Percentiles rank a stretch among this genome's conserved stretches.
Conservation (phyloP, 768 basidiomycete genomes). For the Calocybe gangraenosa region DNA sequence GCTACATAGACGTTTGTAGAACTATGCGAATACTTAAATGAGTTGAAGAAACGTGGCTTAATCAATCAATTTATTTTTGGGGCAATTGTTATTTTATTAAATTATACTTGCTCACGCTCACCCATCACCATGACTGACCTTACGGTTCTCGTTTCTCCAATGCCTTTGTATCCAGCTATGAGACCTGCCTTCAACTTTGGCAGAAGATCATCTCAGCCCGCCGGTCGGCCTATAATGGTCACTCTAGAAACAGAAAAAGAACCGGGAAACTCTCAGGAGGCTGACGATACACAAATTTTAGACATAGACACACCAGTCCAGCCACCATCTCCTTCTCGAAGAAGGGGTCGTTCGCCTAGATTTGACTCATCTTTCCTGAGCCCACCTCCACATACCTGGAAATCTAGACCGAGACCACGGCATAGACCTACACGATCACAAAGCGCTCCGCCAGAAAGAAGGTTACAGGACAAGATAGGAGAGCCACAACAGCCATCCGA, state of each 20-base stretch:
- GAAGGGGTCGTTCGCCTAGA: conserved; percentile 14
- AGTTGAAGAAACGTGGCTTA: too few relatives aligned
- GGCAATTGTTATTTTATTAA: too few relatives aligned
- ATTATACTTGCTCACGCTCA: neutral
- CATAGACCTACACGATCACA: conserved; percentile 45
- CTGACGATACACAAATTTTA: conserved; percentile 4
- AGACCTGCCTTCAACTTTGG: conserved; percentile 28
- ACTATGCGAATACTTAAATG: too few relatives aligned
- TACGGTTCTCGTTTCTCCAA: conserved; percentile 47
- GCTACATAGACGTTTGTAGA: too few relatives aligned
- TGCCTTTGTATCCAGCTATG: conserved; percentile 35
- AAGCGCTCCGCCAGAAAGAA: conserved; percentile 41
- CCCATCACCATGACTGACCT: conserved; percentile 40
- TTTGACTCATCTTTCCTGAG: conserved; percentile 36
- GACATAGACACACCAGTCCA: conserved; percentile 3
- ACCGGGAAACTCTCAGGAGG: conserved; percentile 19
- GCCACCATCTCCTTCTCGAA: conserved; percentile 5
- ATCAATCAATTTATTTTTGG: too few relatives aligned
- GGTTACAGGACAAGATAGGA: conserved; percentile 6
- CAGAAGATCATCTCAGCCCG: conserved; percentile 22
- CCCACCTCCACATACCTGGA: conserved; percentile 48
- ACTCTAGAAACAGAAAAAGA: conserved; percentile 33
- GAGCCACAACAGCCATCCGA: conserved; percentile 3
- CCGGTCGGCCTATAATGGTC: conserved; percentile 36
- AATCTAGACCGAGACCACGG: conserved; percentile 22